These are phyloP conservation scores for Nannochloris sp. DNA, from an alignment of 139 green algal species.

Conservation along the genomic window DNA sequence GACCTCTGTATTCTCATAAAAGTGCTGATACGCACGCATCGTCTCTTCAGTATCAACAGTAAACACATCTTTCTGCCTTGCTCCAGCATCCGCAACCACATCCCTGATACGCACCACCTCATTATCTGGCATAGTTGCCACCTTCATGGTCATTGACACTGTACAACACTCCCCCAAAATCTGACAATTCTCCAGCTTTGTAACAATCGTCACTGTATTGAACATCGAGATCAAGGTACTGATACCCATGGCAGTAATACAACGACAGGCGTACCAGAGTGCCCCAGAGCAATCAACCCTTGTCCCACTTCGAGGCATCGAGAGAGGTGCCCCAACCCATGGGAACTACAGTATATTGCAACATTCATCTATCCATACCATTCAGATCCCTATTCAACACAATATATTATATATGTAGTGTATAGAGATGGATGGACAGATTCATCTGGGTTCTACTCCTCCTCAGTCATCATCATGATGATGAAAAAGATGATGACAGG, in stretches of 20 bases:
- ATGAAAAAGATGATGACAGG: no score
- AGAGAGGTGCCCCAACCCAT: constrained; percentile 60
- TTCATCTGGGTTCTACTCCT: no score
- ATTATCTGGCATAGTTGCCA: neutral
- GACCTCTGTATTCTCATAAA: constrained; percentile 5
- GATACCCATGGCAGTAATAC: neutral
- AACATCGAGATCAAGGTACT: neutral
- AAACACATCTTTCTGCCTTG: constrained; percentile 55
- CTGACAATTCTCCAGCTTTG: constrained; percentile 22
- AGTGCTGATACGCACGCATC: constrained; percentile 35
- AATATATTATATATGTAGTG: no score
- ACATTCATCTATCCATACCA: neutral
- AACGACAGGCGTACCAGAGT: constrained; percentile 18
- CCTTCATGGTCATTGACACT: neutral
- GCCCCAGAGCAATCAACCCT: constrained; percentile 26
- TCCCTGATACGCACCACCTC: constrained; percentile 20
- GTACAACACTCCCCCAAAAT: constrained; percentile 22
- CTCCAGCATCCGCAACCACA: constrained; percentile 42
- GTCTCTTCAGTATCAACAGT: constrained; percentile 48
- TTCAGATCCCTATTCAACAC: no score
- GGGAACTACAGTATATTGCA: constrained; percentile 42
- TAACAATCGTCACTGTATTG: constrained; percentile 35
- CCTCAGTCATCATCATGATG: no score
- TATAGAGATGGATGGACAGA: no score
- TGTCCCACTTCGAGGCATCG: constrained; percentile 43